These are phyloP conservation scores for Aureobasidium subglaciale DNA, from an alignment of 2,329 filamentous ascomycete genomes.

Conservation along the genomic window DNA sequence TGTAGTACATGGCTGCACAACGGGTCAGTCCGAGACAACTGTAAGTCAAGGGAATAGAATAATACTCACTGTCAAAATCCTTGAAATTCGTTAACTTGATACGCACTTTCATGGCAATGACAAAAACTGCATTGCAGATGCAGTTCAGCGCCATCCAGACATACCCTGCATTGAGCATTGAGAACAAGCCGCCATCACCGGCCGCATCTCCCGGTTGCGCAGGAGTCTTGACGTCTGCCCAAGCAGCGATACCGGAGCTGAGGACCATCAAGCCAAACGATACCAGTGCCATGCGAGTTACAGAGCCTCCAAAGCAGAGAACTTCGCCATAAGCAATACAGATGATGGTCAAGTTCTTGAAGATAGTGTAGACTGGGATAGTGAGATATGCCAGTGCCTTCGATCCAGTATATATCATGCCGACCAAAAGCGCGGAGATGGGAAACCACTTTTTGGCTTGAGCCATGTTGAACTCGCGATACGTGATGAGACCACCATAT, in stretches of 20 bases:
- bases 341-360: slow-evolving; percentile 99
- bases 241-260: slow-evolving; percentile 88
- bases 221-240: slow-evolving; percentile 90
- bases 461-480: slow-evolving; percentile 73
- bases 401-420: slow-evolving; percentile 97
- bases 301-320: slow-evolving; percentile 92
- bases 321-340: slow-evolving; percentile 98
- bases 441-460: slow-evolving; percentile 97
- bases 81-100: slow-evolving; percentile 99
- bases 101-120: slow-evolving; percentile 91
- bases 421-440: slow-evolving; percentile 87
- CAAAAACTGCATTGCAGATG: slow-evolving; percentile 82
- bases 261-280: slow-evolving; percentile 96
- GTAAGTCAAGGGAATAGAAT: too few relatives aligned
- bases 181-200: slow-evolving; percentile 56
- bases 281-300: slow-evolving; percentile 78
- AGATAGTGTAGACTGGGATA: slow-evolving; percentile 98
- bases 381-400: slow-evolving; percentile 95
- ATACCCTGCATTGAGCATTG: slow-evolving; percentile 78
- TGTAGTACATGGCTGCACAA: slow-evolving; percentile 54
- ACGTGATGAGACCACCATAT: slow-evolving; percentile 71
- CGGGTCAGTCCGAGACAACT: background rate
- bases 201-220: slow-evolving; percentile 33
- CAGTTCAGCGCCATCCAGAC: slow-evolving; percentile 98
- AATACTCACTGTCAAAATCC: slow-evolving; percentile 86